phyloP scores from a whole-genome alignment of 176 grass and related monocot species.

The Avena sativa region DNA sequence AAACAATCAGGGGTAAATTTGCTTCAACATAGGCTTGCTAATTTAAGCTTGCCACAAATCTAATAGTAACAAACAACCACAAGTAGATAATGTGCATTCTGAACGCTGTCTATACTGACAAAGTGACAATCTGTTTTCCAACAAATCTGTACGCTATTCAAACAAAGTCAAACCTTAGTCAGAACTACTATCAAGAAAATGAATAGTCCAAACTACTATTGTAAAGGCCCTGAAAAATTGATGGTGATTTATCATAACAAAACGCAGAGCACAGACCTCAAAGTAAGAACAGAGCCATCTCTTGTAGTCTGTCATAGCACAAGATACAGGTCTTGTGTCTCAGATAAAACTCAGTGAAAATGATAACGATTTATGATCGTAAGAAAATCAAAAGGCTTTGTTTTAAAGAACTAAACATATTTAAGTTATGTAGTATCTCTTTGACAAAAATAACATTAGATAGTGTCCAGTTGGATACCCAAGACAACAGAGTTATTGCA shows the following conservation, averaged over 20 bases:
- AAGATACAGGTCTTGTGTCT: background rate
- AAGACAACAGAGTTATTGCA: background rate
- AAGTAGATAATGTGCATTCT: background rate
- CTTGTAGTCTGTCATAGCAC: background rate
- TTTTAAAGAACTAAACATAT: background rate
- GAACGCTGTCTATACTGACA: background rate
- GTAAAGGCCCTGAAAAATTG: background rate
- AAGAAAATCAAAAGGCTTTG: background rate
- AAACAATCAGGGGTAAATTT: background rate
- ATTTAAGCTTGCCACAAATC: background rate
- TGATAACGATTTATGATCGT: background rate
- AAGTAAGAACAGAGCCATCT: background rate
- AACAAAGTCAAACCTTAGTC: background rate
- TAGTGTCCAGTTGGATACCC: background rate
- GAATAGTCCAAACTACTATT: background rate
- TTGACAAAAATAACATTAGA: conserved; percentile 1
- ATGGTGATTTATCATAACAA: background rate
- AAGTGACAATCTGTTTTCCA: background rate
- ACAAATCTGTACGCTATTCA: background rate
- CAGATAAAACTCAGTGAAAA: background rate
- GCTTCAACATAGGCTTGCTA: background rate
- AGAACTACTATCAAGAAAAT: conserved; percentile 17
- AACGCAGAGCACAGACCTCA: no score
- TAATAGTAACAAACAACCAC: background rate
- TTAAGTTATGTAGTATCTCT: background rate